These are phyloP conservation scores for Leccinum subrobustum DNA, from an alignment of 1,284 basidiomycete genomes.

Conservation along the genomic window DNA sequence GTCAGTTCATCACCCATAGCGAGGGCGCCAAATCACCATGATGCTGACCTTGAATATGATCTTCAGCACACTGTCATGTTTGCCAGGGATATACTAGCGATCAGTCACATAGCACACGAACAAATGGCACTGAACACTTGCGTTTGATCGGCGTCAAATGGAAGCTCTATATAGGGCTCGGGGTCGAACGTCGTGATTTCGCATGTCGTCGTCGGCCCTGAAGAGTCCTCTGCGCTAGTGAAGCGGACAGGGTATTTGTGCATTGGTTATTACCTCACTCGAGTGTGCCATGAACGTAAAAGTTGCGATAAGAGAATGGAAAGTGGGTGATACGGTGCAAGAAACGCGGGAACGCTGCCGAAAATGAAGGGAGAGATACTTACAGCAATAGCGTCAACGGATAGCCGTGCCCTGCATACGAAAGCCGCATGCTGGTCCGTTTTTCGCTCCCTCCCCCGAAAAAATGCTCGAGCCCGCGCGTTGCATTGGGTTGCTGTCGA, in stretches of 20 bases:
- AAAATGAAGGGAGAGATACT: slow-evolving; percentile 33
- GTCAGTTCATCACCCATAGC: not conserved
- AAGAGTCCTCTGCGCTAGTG: slow-evolving; percentile 75
- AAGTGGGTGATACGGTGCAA: not conserved
- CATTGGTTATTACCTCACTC: slow-evolving; percentile 8
- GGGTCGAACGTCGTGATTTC: slow-evolving; percentile 86
- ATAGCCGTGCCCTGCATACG: slow-evolving; percentile 76
- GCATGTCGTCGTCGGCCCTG: slow-evolving; percentile 86
- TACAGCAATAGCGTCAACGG: slow-evolving; percentile 82
- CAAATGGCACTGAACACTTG: slow-evolving; percentile 36
- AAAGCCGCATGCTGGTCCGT: slow-evolving; percentile 82
- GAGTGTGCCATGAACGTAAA: slow-evolving; percentile 1
- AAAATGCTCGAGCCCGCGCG: slow-evolving; percentile 48
- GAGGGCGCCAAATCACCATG: not conserved
- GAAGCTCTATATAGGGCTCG: slow-evolving; percentile 77
- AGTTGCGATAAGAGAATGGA: not conserved
- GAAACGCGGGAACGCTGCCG: not conserved
- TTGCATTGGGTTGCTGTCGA: slow-evolving; percentile 13
- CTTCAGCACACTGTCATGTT: slow-evolving; percentile 59
- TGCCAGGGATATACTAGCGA: not conserved
- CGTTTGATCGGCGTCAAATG: slow-evolving; percentile 72
- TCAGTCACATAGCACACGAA: slow-evolving; percentile 7
- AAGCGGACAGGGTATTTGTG: not conserved
- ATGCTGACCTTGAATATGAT: slow-evolving; percentile 80
- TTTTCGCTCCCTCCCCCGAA: slow-evolving; percentile 52